Evolutionary conservation across 805 yeast species (phyloP).

Genomic region (Nakazawaea wickerhamii): DNA sequence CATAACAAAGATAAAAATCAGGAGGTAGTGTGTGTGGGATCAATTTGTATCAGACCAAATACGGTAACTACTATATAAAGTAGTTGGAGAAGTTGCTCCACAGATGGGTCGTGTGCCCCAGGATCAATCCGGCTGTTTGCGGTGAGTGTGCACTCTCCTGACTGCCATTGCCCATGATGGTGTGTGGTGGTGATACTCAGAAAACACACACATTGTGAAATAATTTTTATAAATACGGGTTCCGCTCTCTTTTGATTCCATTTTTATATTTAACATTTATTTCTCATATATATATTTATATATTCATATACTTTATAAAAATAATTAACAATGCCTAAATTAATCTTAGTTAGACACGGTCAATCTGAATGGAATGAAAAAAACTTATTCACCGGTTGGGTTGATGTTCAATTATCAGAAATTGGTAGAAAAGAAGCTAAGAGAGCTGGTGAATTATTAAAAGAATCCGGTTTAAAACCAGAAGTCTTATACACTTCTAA

Average conservation of each 20-base stretch:
- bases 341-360: slow-evolving; percentile 96
- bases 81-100: no score
- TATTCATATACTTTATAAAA: neutral
- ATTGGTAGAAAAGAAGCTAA: slow-evolving; percentile 86
- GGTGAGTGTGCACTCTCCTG: slow-evolving; percentile 1
- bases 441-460: slow-evolving; percentile 88
- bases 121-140: no score
- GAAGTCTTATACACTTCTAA: slow-evolving; percentile 88
- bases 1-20: no score
- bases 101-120: no score
- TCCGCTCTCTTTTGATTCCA: no score
- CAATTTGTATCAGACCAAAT: no score
- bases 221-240: no score
- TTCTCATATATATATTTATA: neutral
- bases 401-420: slow-evolving; percentile 81
- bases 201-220: no score
- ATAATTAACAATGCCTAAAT: slow-evolving; percentile 37
- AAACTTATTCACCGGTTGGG: slow-evolving; percentile 99
- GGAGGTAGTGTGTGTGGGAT: no score
- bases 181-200: neutral
- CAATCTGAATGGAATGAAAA: slow-evolving; percentile 99
- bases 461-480: slow-evolving; percentile 79
- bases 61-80: no score
- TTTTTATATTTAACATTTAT: neutral
- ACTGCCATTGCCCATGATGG: neutral